phyloP scores from a whole-genome alignment of 129 eudicot genomes.

The Pulicaria dysenterica region DNA sequence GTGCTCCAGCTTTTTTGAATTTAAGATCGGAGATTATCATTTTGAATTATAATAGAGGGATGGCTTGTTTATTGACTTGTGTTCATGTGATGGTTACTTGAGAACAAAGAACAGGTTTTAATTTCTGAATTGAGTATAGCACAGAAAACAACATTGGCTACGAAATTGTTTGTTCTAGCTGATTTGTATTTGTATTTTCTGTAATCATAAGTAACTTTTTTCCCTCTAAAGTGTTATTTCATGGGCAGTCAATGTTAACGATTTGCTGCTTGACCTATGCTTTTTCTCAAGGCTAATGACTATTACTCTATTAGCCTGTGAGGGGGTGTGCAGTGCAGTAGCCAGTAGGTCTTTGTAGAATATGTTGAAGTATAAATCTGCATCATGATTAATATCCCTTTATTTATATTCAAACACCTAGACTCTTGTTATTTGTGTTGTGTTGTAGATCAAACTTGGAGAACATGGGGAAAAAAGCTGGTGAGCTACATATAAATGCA shows the following conservation, averaged over 20 bases:
- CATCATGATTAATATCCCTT: not conserved
- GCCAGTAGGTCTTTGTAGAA: not conserved
- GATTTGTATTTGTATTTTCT: not conserved
- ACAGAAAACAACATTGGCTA: not conserved
- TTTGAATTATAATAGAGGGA: not conserved
- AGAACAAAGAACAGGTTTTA: not conserved
- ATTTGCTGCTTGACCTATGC: too few species aligned
- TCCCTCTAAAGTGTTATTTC: not conserved
- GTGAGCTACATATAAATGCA: constrained; percentile 41
- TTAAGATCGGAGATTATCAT: not conserved
- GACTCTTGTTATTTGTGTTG: not conserved
- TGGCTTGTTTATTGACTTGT: not conserved
- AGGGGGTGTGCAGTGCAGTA: too few species aligned
- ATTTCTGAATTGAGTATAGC: not conserved
- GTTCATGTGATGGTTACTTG: not conserved
- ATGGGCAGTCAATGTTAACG: too few species aligned
- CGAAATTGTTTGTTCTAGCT: too few species aligned
- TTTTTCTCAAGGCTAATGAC: too few species aligned
- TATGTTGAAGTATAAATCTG: not conserved
- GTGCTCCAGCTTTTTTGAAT: not conserved
- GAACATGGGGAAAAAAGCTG: constrained; percentile 41
- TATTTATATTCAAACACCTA: not conserved
- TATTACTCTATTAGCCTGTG: too few species aligned
- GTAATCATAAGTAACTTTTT: not conserved
- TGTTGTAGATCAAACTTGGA: constrained; percentile 19